Base-by-base conservation (phyloP, 2,329 filamentous ascomycete genomes). In the Monilinia fructicola region DNA sequence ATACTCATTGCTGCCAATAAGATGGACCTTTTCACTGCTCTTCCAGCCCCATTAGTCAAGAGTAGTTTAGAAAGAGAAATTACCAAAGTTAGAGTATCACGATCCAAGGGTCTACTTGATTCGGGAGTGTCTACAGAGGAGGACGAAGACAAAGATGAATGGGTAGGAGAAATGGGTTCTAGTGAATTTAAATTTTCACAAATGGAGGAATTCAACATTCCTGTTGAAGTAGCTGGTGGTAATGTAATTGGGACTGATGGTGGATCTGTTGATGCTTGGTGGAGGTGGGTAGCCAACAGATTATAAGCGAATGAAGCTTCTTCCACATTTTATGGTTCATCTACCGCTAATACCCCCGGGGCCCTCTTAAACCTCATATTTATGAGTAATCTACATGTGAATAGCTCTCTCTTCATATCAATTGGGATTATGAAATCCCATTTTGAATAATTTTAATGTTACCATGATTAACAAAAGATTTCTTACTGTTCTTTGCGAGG, bases 1-100 rank as follows among this genome's bases (percentile, higher is more conserved):
- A 84, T 99, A 10, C 83, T 99, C 46, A 82, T 99, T 44, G 93
- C 93, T 1, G 93, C 93, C 64, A 99, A 98, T 79, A 99, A 99
- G 83, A 85, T 93, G 76, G 95, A 99, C 77, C 83, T 99, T 0
- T 99, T 99, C 77, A 97, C 95, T 0, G 92, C 94, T 10, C 80
- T 97, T 62, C 95, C 95, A 0, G 86, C 91, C 0, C 84, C 85
- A 7, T 82, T 96, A 42, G 91, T 97, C 67, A 89, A 86, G 77
- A 83, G 83, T 64, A 86, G 85, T 70, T 81, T 99, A 18, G 93
- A 98, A 79, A 82, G 84, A 16, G 94, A 97, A 77, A 87, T 98
- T 68, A 87, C 88, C 35, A 86, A 90, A 60, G 90, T 98, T 63
- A 86, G 94, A 58, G 82, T 83, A 67, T 91, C 90, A 52, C 88